Base-by-base conservation (phyloP, 1,284 basidiomycete species). In the Irpex rosettiformis region DNA sequence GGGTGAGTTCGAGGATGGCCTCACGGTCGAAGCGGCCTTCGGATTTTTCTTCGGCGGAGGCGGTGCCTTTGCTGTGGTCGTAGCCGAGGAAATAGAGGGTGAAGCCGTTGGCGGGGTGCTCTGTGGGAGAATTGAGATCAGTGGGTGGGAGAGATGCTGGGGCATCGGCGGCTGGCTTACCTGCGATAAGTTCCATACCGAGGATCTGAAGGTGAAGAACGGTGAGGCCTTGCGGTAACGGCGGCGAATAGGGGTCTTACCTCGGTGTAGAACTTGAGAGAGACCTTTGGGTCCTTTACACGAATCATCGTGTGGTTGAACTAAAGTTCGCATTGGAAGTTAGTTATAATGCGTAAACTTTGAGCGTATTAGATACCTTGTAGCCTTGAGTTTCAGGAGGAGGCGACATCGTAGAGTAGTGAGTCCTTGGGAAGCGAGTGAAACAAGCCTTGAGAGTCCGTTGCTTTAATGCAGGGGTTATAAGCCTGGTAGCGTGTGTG, bases 281-380 rank as follows among this genome's bases (percentile, higher is more conserved):
- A 93, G 43, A 74, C 78, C 67, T 94, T 86, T 16, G 93, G 90
- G 73, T 97, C 94, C 78, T 91, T 94, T 72, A 96, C 82, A 65
- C 95, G 85, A 69, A 95, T 74, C 92, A 94, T 94, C 29, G 91
- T 93, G 76, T 96, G 93, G 72, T 94, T 93, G 75, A 93, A 91
- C 88, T 92, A 60, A 2, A 4, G 13, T 21, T 47, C 18, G 13
- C 43, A 37, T 37, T 37, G n/a, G n/a, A n/a, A 37, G 16, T 37
- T 16, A 37, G 33, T 37, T 16, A 16, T 37, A 37, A 37, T 47
- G 22, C 18, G 22, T 18, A 47, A 24, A 47, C 1, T 3, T 24
- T 6, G 43, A 2, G 16, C 18, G 3, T 47, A 21, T 10, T 24
- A 47, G 0, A 1, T 47, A 47, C 43, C 43, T 24, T 47, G 43